These are phyloP conservation scores for Fusarium sp. DNA, from an alignment of 2,329 filamentous ascomycete genomes.

Conservation along the genomic window DNA sequence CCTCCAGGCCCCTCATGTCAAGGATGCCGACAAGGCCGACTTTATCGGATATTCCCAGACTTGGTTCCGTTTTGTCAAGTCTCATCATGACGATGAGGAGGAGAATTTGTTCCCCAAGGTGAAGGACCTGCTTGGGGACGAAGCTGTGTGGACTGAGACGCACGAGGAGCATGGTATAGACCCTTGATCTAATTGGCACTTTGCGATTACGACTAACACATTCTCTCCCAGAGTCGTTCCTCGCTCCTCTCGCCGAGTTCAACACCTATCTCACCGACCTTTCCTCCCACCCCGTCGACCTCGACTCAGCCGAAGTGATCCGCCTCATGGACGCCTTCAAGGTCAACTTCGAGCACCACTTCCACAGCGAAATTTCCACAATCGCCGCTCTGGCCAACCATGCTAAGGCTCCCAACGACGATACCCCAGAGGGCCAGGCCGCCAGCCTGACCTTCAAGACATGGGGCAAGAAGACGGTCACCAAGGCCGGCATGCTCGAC, in stretches of 20 bases:
- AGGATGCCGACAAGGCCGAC: slow-evolving; percentile 59
- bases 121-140: slow-evolving; percentile 59
- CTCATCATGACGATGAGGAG: slow-evolving; percentile 69
- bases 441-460: slow-evolving; percentile 63
- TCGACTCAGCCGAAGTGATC: slow-evolving; percentile 56
- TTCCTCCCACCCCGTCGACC: slow-evolving; percentile 49
- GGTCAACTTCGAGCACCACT: slow-evolving; percentile 60
- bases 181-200: not conserved
- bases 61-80: slow-evolving; percentile 66
- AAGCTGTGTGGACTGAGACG: slow-evolving; percentile 59
- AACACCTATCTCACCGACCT: slow-evolving; percentile 59
- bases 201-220: not conserved
- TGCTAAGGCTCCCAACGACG: slow-evolving; percentile 58
- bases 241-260: slow-evolving; percentile 60
- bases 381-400: slow-evolving; percentile 60
- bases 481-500: slow-evolving; percentile 65
- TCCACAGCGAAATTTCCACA: slow-evolving; percentile 62
- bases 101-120: slow-evolving; percentile 63
- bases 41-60: slow-evolving; percentile 66
- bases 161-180: slow-evolving; percentile 62
- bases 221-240: slow-evolving; percentile 53
- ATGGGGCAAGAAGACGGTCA: slow-evolving; percentile 70
- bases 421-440: slow-evolving; percentile 54
- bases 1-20: slow-evolving; percentile 62
- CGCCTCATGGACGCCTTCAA: slow-evolving; percentile 61